Percentiles rank a stretch among this genome's conserved stretches.
phyloP scores from a whole-genome alignment of 1,139 yeast species.

The Pichia sp. region DNA sequence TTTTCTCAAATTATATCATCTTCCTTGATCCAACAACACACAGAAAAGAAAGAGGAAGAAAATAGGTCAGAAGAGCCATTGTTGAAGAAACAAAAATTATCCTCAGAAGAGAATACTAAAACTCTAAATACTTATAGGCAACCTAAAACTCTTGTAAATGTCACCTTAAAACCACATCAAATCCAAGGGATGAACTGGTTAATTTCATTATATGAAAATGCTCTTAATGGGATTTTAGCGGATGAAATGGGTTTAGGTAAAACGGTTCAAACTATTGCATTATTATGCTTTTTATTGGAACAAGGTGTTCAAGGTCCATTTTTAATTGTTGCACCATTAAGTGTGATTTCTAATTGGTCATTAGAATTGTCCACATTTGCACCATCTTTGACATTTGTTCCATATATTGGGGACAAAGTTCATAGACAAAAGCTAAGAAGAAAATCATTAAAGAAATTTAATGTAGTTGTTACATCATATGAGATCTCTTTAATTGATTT shows the following conservation, averaged over 20 bases:
- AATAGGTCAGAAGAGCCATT: neutral
- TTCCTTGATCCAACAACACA: conserved; percentile 8
- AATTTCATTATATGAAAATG: conserved; percentile 81
- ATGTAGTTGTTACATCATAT: conserved; percentile 73
- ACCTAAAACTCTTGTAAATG: conserved; percentile 63
- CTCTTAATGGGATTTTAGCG: conserved; percentile 88
- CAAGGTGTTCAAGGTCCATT: conserved; percentile 81
- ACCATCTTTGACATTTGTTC: conserved; percentile 57
- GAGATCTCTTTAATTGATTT: conserved; percentile 72
- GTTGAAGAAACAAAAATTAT: conserved; percentile 7
- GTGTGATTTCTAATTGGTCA: conserved; percentile 82
- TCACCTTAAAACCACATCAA: conserved; percentile 73
- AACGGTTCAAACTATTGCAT: conserved; percentile 78
- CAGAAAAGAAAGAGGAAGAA: neutral
- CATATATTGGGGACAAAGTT: conserved; percentile 60
- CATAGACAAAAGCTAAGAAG: conserved; percentile 42
- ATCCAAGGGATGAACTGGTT: conserved; percentile 89
- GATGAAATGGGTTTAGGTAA: conserved; percentile 98
- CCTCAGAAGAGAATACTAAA: neutral
- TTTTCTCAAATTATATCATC: conserved; percentile 18
- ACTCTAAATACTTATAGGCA: conserved; percentile 32
- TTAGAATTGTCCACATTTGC: conserved; percentile 67
- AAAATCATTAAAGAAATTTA: conserved; percentile 31
- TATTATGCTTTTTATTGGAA: conserved; percentile 70
- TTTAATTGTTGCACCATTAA: conserved; percentile 78